Evolutionary conservation across 2,329 filamentous ascomycete genomes (phyloP).

Genomic region (Rhynchosporium agropyri): DNA sequence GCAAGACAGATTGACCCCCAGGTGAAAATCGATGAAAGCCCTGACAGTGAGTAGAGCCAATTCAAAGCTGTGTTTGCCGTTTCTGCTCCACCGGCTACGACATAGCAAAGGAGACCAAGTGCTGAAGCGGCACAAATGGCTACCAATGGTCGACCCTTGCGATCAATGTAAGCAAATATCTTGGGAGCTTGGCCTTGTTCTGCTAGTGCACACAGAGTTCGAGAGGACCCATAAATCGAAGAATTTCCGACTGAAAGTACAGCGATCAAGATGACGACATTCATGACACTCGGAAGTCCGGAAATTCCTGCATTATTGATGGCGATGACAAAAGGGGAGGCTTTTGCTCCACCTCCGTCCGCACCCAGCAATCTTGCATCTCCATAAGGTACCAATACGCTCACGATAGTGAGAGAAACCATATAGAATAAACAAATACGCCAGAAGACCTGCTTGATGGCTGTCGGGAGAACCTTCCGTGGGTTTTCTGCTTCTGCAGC

Average conservation of each 20-base stretch:
- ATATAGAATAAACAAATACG: constrained; percentile 57
- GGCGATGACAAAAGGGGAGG: constrained; percentile 61
- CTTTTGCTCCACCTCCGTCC: constrained; percentile 42
- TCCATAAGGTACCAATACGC: constrained; percentile 51
- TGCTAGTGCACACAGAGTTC: constrained; percentile 60
- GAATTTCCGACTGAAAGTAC: constrained; percentile 63
- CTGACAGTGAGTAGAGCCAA: constrained; percentile 67
- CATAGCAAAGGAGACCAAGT: constrained; percentile 51
- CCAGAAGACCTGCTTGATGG: constrained; percentile 58
- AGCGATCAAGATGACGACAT: constrained; percentile 60
- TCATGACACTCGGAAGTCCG: constrained; percentile 60
- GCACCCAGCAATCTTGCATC: constrained; percentile 46
- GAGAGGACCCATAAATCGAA: constrained; percentile 60
- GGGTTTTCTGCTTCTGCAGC: constrained; percentile 56
- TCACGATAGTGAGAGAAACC: constrained; percentile 54
- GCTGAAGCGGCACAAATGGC: constrained; percentile 46
- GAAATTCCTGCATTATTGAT: constrained; percentile 55
- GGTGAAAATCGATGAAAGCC: constrained; percentile 60
- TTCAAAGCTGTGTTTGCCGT: constrained; percentile 55
- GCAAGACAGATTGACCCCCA: constrained; percentile 68
- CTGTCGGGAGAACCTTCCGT: constrained; percentile 51
- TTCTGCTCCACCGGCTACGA: constrained; percentile 53
- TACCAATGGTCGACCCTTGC: constrained; percentile 56
- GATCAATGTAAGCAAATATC: constrained; percentile 60
- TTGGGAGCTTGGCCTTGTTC: constrained; percentile 62